Percentiles rank a stretch among this genome's conserved stretches.
phyloP scores from a whole-genome alignment of 805 yeast species.

The Candida peoriensis region DNA sequence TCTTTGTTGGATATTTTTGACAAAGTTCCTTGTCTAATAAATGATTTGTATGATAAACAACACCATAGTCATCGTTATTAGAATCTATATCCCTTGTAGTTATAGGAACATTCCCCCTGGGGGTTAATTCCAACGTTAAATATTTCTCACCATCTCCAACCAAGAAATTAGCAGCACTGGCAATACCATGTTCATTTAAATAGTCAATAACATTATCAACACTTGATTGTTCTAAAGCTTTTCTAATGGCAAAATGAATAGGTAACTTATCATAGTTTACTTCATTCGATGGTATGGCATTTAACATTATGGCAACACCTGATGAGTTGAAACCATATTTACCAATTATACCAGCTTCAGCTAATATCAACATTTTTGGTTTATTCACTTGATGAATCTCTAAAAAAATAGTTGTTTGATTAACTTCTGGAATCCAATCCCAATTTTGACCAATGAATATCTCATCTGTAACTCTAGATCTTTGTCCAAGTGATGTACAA shows the following conservation, averaged over 20 bases:
- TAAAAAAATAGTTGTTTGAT: constrained; percentile 20
- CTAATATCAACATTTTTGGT: constrained; percentile 22
- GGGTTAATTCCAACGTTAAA: constrained; percentile 20
- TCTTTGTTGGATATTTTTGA: constrained; percentile 5
- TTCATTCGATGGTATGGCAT: constrained; percentile 23
- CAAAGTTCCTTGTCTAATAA: constrained; percentile 8
- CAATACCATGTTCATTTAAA: constrained; percentile 17
- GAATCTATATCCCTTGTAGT: too few relatives aligned
- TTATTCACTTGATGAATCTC: constrained; percentile 20
- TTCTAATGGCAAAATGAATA: constrained; percentile 32
- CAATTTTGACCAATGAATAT: constrained; percentile 33
- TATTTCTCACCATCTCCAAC: constrained; percentile 21
- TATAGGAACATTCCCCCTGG: constrained; percentile 14
- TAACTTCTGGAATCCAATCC: constrained; percentile 34
- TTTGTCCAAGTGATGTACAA: constrained; percentile 30
- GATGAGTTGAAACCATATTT: constrained; percentile 20
- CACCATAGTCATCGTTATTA: constrained; percentile 12
- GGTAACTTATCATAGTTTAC: constrained; percentile 28
- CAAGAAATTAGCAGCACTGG: constrained; percentile 21
- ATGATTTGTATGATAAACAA: constrained; percentile 25
- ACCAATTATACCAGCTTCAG: constrained; percentile 25
- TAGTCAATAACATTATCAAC: constrained; percentile 14
- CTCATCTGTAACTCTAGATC: constrained; percentile 19
- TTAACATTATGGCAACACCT: constrained; percentile 19
- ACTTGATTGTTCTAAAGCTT: constrained; percentile 25